phyloP scores from a whole-genome alignment of 2,329 filamentous ascomycete species.

The Paecilomyces formosus region DNA sequence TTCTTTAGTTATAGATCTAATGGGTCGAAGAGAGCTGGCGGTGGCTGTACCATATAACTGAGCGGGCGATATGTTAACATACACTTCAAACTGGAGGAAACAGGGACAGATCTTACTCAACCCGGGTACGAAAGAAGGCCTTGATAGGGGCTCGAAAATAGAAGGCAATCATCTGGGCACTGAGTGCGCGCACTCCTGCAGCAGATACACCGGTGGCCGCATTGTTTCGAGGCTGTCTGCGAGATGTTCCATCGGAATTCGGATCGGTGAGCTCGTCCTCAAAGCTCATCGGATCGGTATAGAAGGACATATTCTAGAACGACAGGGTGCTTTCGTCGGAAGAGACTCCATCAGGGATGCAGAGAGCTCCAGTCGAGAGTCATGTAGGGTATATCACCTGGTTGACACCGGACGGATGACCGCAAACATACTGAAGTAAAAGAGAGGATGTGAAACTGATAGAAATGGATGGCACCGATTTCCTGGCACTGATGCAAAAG shows the following conservation, averaged over 20 bases:
- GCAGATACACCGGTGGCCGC: constrained; percentile 71
- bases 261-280: constrained; percentile 7
- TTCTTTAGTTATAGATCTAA: constrained; percentile 5
- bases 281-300: constrained; percentile 8
- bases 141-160: constrained; percentile 90
- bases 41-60: constrained; percentile 44
- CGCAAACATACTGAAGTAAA: background rate
- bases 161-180: constrained; percentile 76
- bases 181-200: constrained; percentile 74
- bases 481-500: background rate
- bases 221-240: constrained; percentile 47
- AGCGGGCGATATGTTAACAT: constrained; percentile 1
- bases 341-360: constrained; percentile 10
- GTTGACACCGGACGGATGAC: background rate
- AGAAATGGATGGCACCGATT: background rate
- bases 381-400: background rate
- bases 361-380: background rate
- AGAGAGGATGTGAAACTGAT: background rate
- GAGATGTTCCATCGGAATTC: constrained; percentile 15
- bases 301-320: constrained; percentile 4
- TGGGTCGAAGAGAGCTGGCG: background rate
- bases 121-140: constrained; percentile 82
- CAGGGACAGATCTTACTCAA: constrained; percentile 58
- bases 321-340: constrained; percentile 7
- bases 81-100: background rate